Base-by-base conservation (phyloP, 495 filamentous ascomycete genomes). In the Podospora fimiseda region DNA sequence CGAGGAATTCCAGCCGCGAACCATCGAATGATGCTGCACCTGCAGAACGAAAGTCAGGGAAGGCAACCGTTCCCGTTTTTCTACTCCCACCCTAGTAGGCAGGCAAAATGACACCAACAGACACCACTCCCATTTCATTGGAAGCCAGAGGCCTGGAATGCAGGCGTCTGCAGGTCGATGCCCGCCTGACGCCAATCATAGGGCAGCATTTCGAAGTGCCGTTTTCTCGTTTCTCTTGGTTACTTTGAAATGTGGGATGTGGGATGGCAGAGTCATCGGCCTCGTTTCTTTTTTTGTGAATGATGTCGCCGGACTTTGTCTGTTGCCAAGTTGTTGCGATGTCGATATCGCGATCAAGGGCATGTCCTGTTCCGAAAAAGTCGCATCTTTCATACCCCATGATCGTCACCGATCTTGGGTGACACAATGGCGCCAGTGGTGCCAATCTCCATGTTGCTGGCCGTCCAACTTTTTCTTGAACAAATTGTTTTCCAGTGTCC, bases 61-160 rank as follows among this genome's bases (percentile, higher is more conserved):
- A 63, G 51, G 50, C 55, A 60, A 15, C 52, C 16, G 11, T 41
- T 41, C 40, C 48, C 30, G 47, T 43, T 52, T 56, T 40, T 47
- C 42, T 53, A 6, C 11, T 33, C 11, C 11, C 11, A 6, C 11
- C 11, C 27, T 33, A 5, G 11, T 11, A 33, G 27, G 27, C 27
- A 33, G 11, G 27, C 6, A 33, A 33, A 33, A 33, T 6, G 27
- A 33, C 27, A 11, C 27, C 27, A 11, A 11, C 62, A 46, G 57
- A 48, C 59, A 64, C 61, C 42, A 56, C 36, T 60, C 48, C 51
- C 52, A 52, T 59, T 51, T 53, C 59, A 61, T 66, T 68, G 65
- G 63, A 22, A 64, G 52, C 55, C 46, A 23, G 52, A 52, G 22
- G 44, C 53, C 43, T 55, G 57, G 56, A 56, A 57, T 66, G 59